Evolutionary conservation across 2,329 filamentous ascomycete species (phyloP).

Genomic region (Rhinocladiella mackenziei): DNA sequence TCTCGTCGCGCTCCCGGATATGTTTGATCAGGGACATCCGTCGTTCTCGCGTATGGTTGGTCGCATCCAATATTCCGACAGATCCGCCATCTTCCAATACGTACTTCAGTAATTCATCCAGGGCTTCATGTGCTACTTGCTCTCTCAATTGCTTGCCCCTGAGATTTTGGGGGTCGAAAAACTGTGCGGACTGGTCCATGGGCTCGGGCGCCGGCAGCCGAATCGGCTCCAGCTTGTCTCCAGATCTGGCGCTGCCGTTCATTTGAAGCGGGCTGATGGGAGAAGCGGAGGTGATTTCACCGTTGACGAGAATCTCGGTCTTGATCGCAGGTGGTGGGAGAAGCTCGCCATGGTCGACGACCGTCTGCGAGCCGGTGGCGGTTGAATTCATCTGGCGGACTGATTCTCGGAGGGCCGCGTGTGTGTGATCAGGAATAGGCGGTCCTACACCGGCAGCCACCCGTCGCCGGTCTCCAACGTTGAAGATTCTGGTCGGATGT

Average conservation of each 20-base stretch:
- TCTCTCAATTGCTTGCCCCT: slow-evolving; percentile 79
- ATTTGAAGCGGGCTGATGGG: slow-evolving; percentile 21
- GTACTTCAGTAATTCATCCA: slow-evolving; percentile 89
- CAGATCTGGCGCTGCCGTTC: slow-evolving; percentile 6
- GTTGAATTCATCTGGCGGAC: slow-evolving; percentile 43
- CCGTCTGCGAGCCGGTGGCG: slow-evolving; percentile 30
- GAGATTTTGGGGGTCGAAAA: slow-evolving; percentile 89
- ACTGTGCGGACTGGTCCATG: slow-evolving; percentile 84
- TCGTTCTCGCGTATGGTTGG: slow-evolving; percentile 87
- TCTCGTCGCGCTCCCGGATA: slow-evolving; percentile 73
- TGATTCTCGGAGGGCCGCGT: slow-evolving; percentile 41
- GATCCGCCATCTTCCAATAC: slow-evolving; percentile 76
- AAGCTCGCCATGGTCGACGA: slow-evolving; percentile 32
- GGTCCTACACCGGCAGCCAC: slow-evolving; percentile 63
- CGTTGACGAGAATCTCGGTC: slow-evolving; percentile 58
- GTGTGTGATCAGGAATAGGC: slow-evolving; percentile 34
- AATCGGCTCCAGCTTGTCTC: slow-evolving; percentile 15
- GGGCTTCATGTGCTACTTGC: slow-evolving; percentile 83
- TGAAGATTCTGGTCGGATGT: slow-evolving; percentile 94
- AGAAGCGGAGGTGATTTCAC: slow-evolving; percentile 34
- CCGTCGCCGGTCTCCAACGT: slow-evolving; percentile 86
- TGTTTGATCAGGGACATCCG: slow-evolving; percentile 78
- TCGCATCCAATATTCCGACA: slow-evolving; percentile 93
- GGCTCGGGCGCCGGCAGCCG: slow-evolving; percentile 42
- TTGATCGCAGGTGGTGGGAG: slow-evolving; percentile 44